Percentiles rank a stretch among this genome's conserved stretches.
phyloP scores from a whole-genome alignment of 2,329 filamentous ascomycete genomes.

The Mollisia scopiformis region DNA sequence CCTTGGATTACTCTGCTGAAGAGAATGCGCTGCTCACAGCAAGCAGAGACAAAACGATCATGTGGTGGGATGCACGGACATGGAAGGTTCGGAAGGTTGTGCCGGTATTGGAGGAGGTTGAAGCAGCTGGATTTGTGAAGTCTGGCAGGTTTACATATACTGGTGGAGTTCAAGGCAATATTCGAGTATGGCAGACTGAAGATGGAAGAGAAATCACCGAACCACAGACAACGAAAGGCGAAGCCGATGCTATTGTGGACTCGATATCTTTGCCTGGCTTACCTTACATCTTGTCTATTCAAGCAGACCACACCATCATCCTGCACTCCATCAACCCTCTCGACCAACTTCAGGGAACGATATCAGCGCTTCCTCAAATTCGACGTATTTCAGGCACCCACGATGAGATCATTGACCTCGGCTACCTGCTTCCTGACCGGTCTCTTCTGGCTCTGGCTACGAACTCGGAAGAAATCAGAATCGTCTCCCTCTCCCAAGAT shows the following conservation, averaged over 20 bases:
- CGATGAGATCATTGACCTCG: slow-evolving; percentile 95
- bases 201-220: slow-evolving; percentile 78
- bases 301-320: slow-evolving; percentile 86
- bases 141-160: slow-evolving; percentile 76
- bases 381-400: slow-evolving; percentile 92
- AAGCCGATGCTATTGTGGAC: slow-evolving; percentile 70
- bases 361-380: slow-evolving; percentile 45
- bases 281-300: slow-evolving; percentile 77
- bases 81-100: slow-evolving; percentile 85
- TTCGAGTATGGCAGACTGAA: slow-evolving; percentile 83
- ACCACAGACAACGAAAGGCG: slow-evolving; percentile 65
- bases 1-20: slow-evolving; percentile 76
- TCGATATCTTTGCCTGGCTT: slow-evolving; percentile 68
- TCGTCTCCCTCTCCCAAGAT: slow-evolving; percentile 68
- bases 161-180: slow-evolving; percentile 79
- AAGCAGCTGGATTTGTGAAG: slow-evolving; percentile 79
- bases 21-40: slow-evolving; percentile 80
- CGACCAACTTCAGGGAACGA: slow-evolving; percentile 37
- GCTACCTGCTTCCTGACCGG: slow-evolving; percentile 78
- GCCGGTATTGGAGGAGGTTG: slow-evolving; percentile 83
- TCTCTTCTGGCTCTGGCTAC: slow-evolving; percentile 89
- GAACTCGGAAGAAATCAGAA: slow-evolving; percentile 89
- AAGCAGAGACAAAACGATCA: slow-evolving; percentile 90
- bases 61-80: slow-evolving; percentile 83
- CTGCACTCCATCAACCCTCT: slow-evolving; percentile 64